phyloP scores from a whole-genome alignment of 2,329 filamentous ascomycete genomes.

The Biscogniauxia marginata region DNA sequence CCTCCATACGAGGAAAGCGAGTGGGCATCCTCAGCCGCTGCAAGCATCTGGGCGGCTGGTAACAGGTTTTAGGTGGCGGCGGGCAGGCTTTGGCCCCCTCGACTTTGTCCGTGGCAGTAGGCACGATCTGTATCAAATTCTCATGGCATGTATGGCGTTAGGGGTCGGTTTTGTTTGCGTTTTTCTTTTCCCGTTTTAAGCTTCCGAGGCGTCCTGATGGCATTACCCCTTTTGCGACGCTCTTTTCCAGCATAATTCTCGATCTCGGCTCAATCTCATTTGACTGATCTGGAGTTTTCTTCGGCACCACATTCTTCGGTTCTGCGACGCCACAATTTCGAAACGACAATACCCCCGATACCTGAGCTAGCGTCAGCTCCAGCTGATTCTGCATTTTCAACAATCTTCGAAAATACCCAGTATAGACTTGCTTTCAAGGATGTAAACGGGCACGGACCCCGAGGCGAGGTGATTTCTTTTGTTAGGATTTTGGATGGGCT shows the following conservation, averaged over 20 bases:
- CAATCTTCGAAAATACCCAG: slow-evolving; percentile 34
- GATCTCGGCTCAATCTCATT: slow-evolving; percentile 29
- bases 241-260: slow-evolving; percentile 23
- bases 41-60: slow-evolving; percentile 75
- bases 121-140: slow-evolving; percentile 25
- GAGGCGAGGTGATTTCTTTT: slow-evolving; percentile 32
- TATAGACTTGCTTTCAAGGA: slow-evolving; percentile 34
- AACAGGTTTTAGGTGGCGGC: slow-evolving; percentile 52
- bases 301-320: slow-evolving; percentile 22
- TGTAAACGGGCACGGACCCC: slow-evolving; percentile 27
- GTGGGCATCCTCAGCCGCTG: slow-evolving; percentile 81
- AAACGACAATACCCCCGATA: slow-evolving; percentile 30
- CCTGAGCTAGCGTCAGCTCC: slow-evolving; percentile 17
- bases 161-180: slow-evolving; percentile 19
- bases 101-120: background rate
- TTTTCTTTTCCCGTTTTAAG: slow-evolving; percentile 12
- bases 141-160: slow-evolving; percentile 35
- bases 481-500: slow-evolving; percentile 24
- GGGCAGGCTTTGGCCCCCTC: background rate
- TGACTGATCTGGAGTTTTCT: slow-evolving; percentile 24
- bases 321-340: slow-evolving; percentile 27
- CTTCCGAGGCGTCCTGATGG: slow-evolving; percentile 21
- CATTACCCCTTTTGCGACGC: slow-evolving; percentile 27
- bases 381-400: slow-evolving; percentile 25
- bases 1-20: slow-evolving; percentile 93